These are phyloP conservation scores for Escallonia herrerae DNA, from an alignment of 129 eudicot genomes.

Conservation along the genomic window DNA sequence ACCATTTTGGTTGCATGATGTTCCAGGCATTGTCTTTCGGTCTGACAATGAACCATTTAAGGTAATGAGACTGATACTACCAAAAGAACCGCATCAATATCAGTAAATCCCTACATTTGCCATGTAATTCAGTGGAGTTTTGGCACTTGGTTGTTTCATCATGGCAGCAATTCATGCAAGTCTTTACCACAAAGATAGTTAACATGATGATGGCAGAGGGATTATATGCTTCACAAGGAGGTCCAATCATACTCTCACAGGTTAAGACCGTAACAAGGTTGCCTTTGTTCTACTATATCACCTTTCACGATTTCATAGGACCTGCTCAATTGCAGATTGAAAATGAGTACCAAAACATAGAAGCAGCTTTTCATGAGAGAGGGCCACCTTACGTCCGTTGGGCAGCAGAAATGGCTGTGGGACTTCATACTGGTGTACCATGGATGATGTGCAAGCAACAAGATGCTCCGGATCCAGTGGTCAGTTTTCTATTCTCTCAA, in stretches of 20 bases:
- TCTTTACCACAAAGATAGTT: constrained; percentile 68
- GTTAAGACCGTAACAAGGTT: constrained; percentile 18
- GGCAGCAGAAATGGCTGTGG: constrained; percentile 83
- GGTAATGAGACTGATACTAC: constrained; percentile 24
- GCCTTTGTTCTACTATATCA: neutral
- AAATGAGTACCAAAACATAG: constrained; percentile 75
- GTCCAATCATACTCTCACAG: constrained; percentile 90
- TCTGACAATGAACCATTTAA: constrained; percentile 73
- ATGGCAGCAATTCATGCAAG: constrained; percentile 57
- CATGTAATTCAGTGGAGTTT: too few relatives aligned
- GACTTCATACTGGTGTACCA: constrained; percentile 73
- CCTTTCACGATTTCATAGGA: neutral
- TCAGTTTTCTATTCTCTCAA: constrained; percentile 10
- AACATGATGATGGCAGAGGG: constrained; percentile 71
- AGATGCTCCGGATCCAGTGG: constrained; percentile 96
- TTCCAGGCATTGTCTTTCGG: constrained; percentile 73
- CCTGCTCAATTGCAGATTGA: constrained; percentile 45
- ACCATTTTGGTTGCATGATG: constrained; percentile 93
- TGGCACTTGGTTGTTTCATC: neutral
- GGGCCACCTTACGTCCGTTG: constrained; percentile 65
- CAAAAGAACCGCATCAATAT: too few relatives aligned
- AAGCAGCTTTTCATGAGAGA: constrained; percentile 34
- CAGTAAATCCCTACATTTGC: too few relatives aligned
- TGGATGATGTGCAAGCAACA: constrained; percentile 98
- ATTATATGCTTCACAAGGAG: constrained; percentile 86